Evolutionary conservation across 169 alveolate genomes (phyloP).

Genomic region (Plasmodium adleri): DNA sequence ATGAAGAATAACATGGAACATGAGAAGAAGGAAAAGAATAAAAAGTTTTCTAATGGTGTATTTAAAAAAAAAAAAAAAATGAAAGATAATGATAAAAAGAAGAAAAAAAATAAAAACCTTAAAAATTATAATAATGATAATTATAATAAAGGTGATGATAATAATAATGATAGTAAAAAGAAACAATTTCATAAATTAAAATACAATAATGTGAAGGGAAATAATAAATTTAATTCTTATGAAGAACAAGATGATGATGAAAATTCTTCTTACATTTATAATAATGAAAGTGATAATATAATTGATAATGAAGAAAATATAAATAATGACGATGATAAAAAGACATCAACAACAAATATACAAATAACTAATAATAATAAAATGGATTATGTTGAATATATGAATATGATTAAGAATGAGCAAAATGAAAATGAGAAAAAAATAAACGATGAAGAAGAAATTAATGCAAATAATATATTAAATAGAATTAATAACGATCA

Average conservation of each 20-base stretch:
- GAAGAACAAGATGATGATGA: too few relatives aligned
- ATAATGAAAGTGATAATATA: too few relatives aligned
- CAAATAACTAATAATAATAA: not conserved
- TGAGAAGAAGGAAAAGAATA: not conserved
- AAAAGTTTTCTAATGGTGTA: not conserved
- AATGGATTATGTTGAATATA: slow-evolving; percentile 39
- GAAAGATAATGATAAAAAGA: not conserved
- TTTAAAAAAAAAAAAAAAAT: not conserved
- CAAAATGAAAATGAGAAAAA: not conserved
- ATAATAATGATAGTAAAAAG: not conserved
- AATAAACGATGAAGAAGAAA: not conserved
- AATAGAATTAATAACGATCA: too few relatives aligned
- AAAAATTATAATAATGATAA: not conserved
- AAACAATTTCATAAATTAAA: too few relatives aligned
- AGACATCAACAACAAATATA: not conserved
- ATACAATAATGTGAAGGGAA: not conserved
- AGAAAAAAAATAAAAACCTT: not conserved
- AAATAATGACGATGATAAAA: not conserved
- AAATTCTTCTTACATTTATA: too few relatives aligned
- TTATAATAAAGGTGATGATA: not conserved
- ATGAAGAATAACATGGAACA: too few relatives aligned
- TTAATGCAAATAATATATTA: not conserved
- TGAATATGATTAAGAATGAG: slow-evolving; percentile 15
- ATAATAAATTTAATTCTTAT: not conserved
- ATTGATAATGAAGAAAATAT: not conserved